Evolutionary conservation across 331 rosid genomes (phyloP), one percentile per base, ranked within the genome.

Genomic region (Quercus tomentella): DNA sequence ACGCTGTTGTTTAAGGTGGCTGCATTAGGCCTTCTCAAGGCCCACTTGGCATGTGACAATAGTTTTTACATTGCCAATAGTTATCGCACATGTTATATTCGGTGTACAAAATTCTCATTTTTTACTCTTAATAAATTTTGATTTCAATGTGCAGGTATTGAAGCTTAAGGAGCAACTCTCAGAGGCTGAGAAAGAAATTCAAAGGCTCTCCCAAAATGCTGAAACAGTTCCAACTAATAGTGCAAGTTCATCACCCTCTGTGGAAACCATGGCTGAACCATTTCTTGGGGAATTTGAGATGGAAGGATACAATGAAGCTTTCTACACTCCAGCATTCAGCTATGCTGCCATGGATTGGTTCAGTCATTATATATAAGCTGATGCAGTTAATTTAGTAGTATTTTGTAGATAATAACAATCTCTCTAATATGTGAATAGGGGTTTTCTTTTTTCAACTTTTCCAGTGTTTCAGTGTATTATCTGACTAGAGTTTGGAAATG

Each of bases 331-430:
- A 0, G 86, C 80, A n/a, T 74, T 80, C 66, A 84, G 76, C 35
- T 91, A 87, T 77, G 79, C 77, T 45, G 87, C 84, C 70, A 78
- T 93, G 86, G 97, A 90, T 6, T 96, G 99, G 99, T 73, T 85
- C 75, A 87, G 82, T 62, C 37, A 70, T 63, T 92, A 74, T 56
- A 63, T 77, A 74, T 90, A 85, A 81, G 61, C 60, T 17, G 11
- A 84, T 37, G 4, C 17, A 15, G 9, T 41, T 41, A 43, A 22
- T 60, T 68, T 70, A 41, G 26, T 78, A 85, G 91, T 74, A 57
- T 62, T 73, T 81, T 94, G 94, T 92, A 84, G 87, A 91, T 90
- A 86, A 77, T 86, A 80, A 82, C 85, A 78, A 80, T 58, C 73
- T 81, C 74, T 41, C 49, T 41, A 41, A 41, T 41, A 80, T 89